These are phyloP conservation scores for Orbilia brochopaga DNA, from an alignment of 2,329 filamentous ascomycete genomes.

Conservation along the genomic window DNA sequence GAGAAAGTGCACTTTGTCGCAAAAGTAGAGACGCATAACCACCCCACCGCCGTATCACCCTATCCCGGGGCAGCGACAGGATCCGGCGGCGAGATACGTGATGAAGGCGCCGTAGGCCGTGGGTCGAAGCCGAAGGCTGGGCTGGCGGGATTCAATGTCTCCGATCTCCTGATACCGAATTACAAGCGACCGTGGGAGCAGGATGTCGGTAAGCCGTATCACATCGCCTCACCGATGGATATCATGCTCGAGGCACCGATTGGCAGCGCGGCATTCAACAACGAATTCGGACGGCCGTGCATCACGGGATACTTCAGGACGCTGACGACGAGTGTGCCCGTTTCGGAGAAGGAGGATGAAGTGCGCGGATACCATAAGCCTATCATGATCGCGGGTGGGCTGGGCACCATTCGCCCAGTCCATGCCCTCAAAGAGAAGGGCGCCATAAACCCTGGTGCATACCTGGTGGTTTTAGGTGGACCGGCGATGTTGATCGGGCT, in stretches of 20 bases:
- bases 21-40: conserved; percentile 98
- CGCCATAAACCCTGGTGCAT: conserved; percentile 83
- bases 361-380: conserved; percentile 95
- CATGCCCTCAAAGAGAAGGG: conserved; percentile 84
- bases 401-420: conserved; percentile 88
- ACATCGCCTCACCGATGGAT: conserved; percentile 91
- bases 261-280: conserved; percentile 94
- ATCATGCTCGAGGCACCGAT: conserved; percentile 98
- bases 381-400: conserved; percentile 95
- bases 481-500: conserved; percentile 98
- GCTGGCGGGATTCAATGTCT: conserved; percentile 90
- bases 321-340: conserved; percentile 72
- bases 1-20: conserved; percentile 85
- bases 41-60: conserved; percentile 92
- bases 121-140: conserved; percentile 93
- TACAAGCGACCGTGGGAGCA: conserved; percentile 85
- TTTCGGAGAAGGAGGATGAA: conserved; percentile 67
- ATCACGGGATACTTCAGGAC: conserved; percentile 91
- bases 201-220: conserved; percentile 84
- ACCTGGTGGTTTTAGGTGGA: conserved; percentile 89
- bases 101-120: conserved; percentile 90
- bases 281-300: conserved; percentile 92
- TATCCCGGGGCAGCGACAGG: conserved; percentile 93
- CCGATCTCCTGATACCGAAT: conserved; percentile 87
- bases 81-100: conserved; percentile 91